Conservation (phyloP, 768 basidiomycete genomes). For the Kwoniella newhampshirensis region DNA sequence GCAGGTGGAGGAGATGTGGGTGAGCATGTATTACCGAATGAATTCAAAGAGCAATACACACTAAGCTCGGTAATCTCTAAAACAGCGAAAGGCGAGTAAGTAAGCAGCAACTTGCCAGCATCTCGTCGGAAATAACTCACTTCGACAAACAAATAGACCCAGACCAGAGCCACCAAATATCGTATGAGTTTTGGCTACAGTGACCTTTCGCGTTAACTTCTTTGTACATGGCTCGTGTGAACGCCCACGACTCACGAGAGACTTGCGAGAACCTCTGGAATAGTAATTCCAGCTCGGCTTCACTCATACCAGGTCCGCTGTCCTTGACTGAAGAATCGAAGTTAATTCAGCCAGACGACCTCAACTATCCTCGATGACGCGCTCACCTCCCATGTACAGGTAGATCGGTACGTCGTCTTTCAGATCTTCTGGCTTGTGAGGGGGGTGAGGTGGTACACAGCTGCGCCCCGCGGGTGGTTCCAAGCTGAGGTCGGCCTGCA, state of each 20-base stretch:
- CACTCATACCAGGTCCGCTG: constrained; percentile 55
- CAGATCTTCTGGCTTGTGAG: constrained; percentile 21
- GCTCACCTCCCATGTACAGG: constrained; percentile 49
- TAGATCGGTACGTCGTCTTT: constrained; percentile 47
- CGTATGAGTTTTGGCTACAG: constrained; percentile 43
- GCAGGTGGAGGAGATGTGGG: neutral
- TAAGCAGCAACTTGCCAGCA: neutral
- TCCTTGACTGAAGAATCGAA: constrained; percentile 31
- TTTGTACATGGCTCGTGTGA: neutral
- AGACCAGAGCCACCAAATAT: constrained; percentile 52
- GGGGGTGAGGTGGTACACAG: constrained; percentile 44
- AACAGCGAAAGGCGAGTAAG: neutral
- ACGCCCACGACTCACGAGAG: constrained; percentile 21
- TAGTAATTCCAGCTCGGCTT: constrained; percentile 53
- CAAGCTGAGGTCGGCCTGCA: constrained; percentile 49
- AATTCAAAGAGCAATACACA: neutral
- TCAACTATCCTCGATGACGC: neutral
- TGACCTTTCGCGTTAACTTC: neutral
- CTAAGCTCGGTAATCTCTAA: constrained; percentile 43
- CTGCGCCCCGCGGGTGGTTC: constrained; percentile 46
- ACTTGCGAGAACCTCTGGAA: constrained; percentile 56
- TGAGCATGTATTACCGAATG: neutral
- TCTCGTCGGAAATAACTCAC: constrained; percentile 35
- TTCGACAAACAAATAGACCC: constrained; percentile 55
- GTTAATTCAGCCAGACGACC: neutral